Conservation (phyloP, 192 early-diverging fungal genomes). For the Linnemannia exigua region DNA sequence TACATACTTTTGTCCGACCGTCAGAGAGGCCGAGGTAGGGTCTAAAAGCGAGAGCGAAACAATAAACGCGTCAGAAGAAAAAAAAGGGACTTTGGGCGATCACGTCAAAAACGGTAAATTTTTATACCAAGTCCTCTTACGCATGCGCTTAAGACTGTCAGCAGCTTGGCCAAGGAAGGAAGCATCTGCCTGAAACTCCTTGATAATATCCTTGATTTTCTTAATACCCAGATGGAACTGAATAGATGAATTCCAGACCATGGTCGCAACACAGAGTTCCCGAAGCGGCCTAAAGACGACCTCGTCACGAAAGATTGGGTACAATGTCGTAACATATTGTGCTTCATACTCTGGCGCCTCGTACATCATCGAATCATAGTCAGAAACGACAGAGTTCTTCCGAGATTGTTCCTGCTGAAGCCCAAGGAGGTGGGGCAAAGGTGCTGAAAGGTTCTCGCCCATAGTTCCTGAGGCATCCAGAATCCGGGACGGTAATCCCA, state of each 20-base stretch:
- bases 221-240: conserved; percentile 52
- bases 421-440: conserved; percentile 29
- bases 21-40: conserved; percentile 35
- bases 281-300: conserved; percentile 48
- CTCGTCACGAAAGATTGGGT: conserved; percentile 51
- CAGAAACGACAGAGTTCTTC: conserved; percentile 53
- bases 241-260: conserved; percentile 56
- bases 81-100: too few species aligned
- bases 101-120: background rate
- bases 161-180: conserved; percentile 32
- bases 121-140: conserved; percentile 6
- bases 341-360: conserved; percentile 48
- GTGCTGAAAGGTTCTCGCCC: conserved; percentile 21
- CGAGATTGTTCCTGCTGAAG: conserved; percentile 47
- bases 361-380: conserved; percentile 47
- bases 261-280: conserved; percentile 52
- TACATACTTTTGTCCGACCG: conserved; percentile 39
- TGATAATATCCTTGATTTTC: conserved; percentile 51
- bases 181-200: conserved; percentile 44
- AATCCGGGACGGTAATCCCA: conserved; percentile 25
- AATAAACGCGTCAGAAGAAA: background rate
- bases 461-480: conserved; percentile 24
- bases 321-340: conserved; percentile 51
- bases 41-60: conserved; percentile 1
- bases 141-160: conserved; percentile 40